Percentiles rank a stretch among this genome's conserved stretches.
phyloP scores from a whole-genome alignment of 176 grass and related monocot species.

The Aegilops tauschii region DNA sequence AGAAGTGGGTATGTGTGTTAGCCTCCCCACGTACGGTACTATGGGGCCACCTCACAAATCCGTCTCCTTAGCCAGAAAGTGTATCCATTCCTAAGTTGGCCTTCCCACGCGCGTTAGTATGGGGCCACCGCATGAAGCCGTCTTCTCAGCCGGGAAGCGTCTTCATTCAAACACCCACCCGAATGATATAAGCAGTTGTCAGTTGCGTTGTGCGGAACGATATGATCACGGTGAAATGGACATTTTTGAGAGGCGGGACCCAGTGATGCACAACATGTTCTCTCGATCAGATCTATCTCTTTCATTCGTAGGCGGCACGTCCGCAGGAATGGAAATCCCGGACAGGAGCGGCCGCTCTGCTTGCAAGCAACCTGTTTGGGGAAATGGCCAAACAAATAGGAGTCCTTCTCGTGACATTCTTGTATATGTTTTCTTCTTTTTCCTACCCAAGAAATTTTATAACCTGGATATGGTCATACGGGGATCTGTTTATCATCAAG shows the following conservation, averaged over 20 bases:
- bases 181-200: background rate
- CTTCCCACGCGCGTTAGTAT: too few relatives aligned
- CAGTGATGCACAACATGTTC: background rate
- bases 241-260: background rate
- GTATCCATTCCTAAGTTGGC: too few relatives aligned
- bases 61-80: too few relatives aligned
- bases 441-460: background rate
- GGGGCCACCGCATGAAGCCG: too few relatives aligned
- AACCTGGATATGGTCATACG: too few relatives aligned
- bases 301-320: too few relatives aligned
- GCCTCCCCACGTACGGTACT: background rate
- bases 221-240: background rate
- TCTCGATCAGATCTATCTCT: background rate
- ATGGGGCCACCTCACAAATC: too few relatives aligned
- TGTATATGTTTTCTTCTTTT: background rate
- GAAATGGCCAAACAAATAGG: background rate
- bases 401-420: background rate
- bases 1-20: too few relatives aligned
- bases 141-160: background rate
- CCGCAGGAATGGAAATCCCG: background rate
- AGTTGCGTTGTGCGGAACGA: background rate
- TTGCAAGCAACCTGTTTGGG: background rate
- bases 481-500: background rate
- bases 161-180: fast-evolving
- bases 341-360: background rate